These are phyloP conservation scores for Nitzschia putrida DNA, from an alignment of 108 stramenopile genomes.

Conservation along the genomic window DNA sequence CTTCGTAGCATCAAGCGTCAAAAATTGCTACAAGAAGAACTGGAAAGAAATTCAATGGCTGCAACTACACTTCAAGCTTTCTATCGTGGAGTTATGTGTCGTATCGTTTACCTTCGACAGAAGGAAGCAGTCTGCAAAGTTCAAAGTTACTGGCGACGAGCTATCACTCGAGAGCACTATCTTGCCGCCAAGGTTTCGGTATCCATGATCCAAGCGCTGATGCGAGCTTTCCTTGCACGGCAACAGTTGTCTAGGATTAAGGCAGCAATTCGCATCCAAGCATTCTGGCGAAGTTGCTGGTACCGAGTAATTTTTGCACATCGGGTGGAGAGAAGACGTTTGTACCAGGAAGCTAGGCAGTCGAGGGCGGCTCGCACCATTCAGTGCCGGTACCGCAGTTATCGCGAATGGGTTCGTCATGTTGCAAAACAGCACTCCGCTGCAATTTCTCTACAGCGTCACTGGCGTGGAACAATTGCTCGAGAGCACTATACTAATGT, in stretches of 20 bases:
- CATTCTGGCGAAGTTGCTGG: not conserved
- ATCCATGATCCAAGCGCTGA: no score
- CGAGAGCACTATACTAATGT: not conserved
- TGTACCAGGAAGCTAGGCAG: not conserved
- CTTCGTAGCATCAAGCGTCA: no score
- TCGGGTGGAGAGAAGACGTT: not conserved
- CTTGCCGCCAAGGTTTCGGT: not conserved
- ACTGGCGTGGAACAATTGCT: slow-evolving; percentile 14
- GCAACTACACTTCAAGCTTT: no score
- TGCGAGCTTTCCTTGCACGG: no score
- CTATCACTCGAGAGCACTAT: not conserved
- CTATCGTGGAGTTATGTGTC: no score
- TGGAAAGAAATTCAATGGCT: no score
- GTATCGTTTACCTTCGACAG: no score
- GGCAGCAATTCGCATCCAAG: slow-evolving; percentile 16
- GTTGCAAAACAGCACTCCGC: not conserved
- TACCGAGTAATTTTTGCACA: not conserved
- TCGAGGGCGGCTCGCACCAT: slow-evolving; percentile 9
- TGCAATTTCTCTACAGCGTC: slow-evolving; percentile 5
- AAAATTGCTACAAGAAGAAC: no score
- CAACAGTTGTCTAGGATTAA: no score
- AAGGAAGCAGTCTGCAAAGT: not conserved
- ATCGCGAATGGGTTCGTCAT: not conserved
- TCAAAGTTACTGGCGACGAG: not conserved
- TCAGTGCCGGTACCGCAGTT: slow-evolving; percentile 2